A percentile compares a stretch with the other conserved stretches of the same genome.
Conservation (phyloP, 1,139 yeast genomes). For the Blastobotrys malaysiensis region DNA sequence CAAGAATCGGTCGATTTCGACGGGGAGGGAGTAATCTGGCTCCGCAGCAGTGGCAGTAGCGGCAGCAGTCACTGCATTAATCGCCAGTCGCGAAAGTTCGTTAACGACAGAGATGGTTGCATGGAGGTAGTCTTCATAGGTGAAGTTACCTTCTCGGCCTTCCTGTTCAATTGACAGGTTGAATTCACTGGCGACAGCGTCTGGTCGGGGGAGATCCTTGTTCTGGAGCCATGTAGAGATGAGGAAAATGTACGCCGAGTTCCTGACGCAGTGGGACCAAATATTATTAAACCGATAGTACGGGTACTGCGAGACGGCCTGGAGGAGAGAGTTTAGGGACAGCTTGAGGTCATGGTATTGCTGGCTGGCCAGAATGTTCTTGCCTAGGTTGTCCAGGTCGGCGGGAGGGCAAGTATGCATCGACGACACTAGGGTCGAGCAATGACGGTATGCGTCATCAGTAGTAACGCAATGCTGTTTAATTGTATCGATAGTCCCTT, state of each 20-base stretch:
- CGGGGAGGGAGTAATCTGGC: constrained; percentile 12
- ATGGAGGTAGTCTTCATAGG: constrained; percentile 31
- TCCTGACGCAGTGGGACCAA: constrained; percentile 25
- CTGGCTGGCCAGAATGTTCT: constrained; percentile 6
- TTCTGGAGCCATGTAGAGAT: constrained; percentile 20
- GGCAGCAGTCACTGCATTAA: constrained; percentile 29
- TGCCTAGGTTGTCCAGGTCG: constrained; percentile 5
- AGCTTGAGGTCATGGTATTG: constrained; percentile 6
- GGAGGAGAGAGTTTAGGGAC: constrained; percentile 9
- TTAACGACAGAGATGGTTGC: constrained; percentile 27
- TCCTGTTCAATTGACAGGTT: constrained; percentile 13
- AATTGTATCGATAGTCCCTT: constrained; percentile 9
- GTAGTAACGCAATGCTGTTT: constrained; percentile 14
- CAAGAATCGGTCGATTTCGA: constrained; percentile 21
- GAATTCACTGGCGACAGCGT: constrained; percentile 16
- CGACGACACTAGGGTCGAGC: constrained; percentile 13
- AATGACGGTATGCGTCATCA: constrained; percentile 14
- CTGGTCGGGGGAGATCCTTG: constrained; percentile 17
- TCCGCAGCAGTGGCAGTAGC: constrained; percentile 16
- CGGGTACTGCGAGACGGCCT: constrained; percentile 15
- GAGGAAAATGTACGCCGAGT: constrained; percentile 19
- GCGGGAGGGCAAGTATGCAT: constrained; percentile 15
- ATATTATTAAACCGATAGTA: constrained; percentile 25
- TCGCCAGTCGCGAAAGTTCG: constrained; percentile 30
- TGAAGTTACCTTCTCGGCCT: constrained; percentile 19